phyloP scores from a whole-genome alignment of 805 yeast species.

The Kuraishia piskuri region DNA sequence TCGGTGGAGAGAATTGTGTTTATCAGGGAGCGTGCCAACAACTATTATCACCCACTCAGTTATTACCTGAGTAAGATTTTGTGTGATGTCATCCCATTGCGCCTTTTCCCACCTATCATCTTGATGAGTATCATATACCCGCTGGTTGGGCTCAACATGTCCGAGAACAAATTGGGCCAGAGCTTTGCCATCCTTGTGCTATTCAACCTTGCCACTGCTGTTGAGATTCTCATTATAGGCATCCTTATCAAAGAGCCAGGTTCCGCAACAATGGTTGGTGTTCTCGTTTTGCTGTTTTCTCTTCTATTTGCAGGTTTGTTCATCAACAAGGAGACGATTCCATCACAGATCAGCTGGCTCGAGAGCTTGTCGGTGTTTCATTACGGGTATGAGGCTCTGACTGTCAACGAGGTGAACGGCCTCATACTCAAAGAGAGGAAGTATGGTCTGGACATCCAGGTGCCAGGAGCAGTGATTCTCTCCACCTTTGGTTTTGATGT shows the following conservation, averaged over 20 bases:
- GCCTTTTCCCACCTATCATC: slow-evolving; percentile 87
- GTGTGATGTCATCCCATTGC: slow-evolving; percentile 86
- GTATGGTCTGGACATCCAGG: slow-evolving; percentile 88
- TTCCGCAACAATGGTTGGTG: slow-evolving; percentile 85
- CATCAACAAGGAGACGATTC: slow-evolving; percentile 63
- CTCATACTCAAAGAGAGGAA: slow-evolving; percentile 79
- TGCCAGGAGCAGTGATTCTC: slow-evolving; percentile 95
- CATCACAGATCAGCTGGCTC: slow-evolving; percentile 50
- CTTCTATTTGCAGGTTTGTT: slow-evolving; percentile 90
- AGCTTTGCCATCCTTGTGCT: slow-evolving; percentile 63
- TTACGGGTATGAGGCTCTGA: slow-evolving; percentile 88
- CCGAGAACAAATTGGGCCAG: slow-evolving; percentile 62
- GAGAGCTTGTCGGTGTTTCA: slow-evolving; percentile 88
- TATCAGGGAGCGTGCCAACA: slow-evolving; percentile 88
- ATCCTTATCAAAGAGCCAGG: slow-evolving; percentile 83
- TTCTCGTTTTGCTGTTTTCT: slow-evolving; percentile 74
- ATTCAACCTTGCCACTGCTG: slow-evolving; percentile 80
- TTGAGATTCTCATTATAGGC: slow-evolving; percentile 82
- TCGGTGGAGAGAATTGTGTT: slow-evolving; percentile 84
- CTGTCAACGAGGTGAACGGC: slow-evolving; percentile 88
- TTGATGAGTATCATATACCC: slow-evolving; percentile 81
- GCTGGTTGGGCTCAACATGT: slow-evolving; percentile 78
- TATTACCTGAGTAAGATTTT: slow-evolving; percentile 79
- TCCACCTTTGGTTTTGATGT: slow-evolving; percentile 93
- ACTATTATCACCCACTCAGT: slow-evolving; percentile 82